These are phyloP conservation scores for Imleria badia DNA, from an alignment of 768 basidiomycete genomes.

Conservation along the genomic window DNA sequence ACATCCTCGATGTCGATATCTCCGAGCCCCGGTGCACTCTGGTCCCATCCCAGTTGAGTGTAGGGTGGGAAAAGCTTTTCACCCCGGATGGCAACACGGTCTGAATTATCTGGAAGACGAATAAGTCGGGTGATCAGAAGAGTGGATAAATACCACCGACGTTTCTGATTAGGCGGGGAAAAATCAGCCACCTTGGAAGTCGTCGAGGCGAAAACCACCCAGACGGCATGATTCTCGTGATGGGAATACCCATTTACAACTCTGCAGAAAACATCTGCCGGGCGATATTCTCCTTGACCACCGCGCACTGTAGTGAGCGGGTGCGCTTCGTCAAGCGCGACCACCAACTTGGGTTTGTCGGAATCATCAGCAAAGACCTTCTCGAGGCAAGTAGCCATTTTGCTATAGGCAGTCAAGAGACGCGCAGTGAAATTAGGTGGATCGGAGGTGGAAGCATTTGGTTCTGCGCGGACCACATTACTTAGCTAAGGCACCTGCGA, in stretches of 20 bases:
- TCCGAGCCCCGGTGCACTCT: not conserved
- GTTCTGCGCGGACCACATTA: no score
- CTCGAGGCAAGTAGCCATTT: no score
- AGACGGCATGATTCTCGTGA: not conserved
- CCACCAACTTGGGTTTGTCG: slow-evolving; percentile 3
- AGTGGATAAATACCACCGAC: not conserved
- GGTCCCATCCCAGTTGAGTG: slow-evolving; percentile 20
- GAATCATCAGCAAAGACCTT: no score
- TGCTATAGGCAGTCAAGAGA: no score
- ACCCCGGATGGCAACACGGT: not conserved
- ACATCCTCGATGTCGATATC: not conserved
- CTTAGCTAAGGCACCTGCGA: no score
- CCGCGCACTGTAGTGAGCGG: not conserved
- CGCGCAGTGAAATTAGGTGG: no score
- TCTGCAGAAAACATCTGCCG: slow-evolving; percentile 5
- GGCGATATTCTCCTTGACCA: not conserved
- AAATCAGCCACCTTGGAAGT: slow-evolving; percentile 11
- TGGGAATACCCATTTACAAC: slow-evolving; percentile 7
- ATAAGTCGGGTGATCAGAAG: not conserved
- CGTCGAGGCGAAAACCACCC: slow-evolving; percentile 19
- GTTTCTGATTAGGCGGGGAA: not conserved
- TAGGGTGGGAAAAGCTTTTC: slow-evolving; percentile 4
- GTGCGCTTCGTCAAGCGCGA: slow-evolving; percentile 18
- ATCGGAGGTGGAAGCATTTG: no score
- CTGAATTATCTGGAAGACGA: slow-evolving; percentile 8